phyloP scores from a whole-genome alignment of 148 eudicot genomes.

The Arctostaphylos glauca region DNA sequence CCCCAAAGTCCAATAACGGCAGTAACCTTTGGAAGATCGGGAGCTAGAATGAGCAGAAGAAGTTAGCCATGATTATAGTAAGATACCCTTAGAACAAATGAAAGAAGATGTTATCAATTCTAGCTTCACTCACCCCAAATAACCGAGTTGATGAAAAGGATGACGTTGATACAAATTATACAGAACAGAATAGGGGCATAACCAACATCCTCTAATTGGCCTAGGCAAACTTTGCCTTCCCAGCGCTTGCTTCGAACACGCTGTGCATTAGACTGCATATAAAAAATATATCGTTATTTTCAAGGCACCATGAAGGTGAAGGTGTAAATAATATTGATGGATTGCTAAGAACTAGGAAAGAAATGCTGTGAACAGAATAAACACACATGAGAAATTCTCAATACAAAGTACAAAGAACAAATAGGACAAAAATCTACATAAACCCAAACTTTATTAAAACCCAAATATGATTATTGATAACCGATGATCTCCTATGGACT shows the following conservation, averaged over 20 bases:
- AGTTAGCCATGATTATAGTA: slow-evolving; percentile 21
- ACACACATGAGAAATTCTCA: background rate
- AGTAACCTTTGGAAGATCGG: slow-evolving; percentile 68
- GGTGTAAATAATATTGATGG: background rate
- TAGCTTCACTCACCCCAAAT: slow-evolving; percentile 60
- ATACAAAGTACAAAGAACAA: background rate
- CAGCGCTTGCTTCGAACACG: slow-evolving; percentile 48
- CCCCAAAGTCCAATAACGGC: slow-evolving; percentile 88
- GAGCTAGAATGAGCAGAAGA: slow-evolving; percentile 40
- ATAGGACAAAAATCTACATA: background rate
- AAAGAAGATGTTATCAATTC: slow-evolving; percentile 6
- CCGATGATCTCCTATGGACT: background rate
- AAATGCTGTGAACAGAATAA: background rate
- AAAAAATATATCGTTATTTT: slow-evolving; percentile 20
- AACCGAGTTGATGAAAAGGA: slow-evolving; percentile 79
- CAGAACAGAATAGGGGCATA: slow-evolving; percentile 70
- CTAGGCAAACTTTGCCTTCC: slow-evolving; percentile 39
- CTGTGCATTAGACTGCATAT: slow-evolving; percentile 69
- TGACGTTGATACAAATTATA: slow-evolving; percentile 37
- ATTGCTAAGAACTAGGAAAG: background rate
- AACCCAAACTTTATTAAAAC: background rate
- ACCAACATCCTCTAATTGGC: slow-evolving; percentile 48
- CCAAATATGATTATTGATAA: background rate
- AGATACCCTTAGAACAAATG: background rate
- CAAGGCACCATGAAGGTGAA: slow-evolving; percentile 1